Base-by-base conservation (phyloP, 768 basidiomycete species). In the Podaxis sp. region DNA sequence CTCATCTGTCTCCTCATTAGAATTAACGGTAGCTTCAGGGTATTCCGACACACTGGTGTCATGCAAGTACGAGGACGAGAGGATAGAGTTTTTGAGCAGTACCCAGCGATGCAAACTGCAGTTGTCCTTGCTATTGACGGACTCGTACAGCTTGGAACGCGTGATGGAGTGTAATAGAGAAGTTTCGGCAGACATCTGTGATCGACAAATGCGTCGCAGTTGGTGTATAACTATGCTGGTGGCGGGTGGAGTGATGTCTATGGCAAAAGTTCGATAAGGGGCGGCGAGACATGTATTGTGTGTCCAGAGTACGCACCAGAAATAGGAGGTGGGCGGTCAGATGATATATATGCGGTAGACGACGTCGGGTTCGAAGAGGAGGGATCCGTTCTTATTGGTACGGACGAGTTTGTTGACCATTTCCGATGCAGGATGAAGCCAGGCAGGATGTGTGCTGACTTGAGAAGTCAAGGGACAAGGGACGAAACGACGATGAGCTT, bases 371-470 rank as follows among this genome's bases (percentile, higher is more conserved):
- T 92, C 90, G 76, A 93, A 93, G 72, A 92, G 85, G 64, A 92
- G 84, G 77, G 89, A 88, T 81, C 91, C 90, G 89, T 91, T 88
- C 82, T 87, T 89, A 73, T 88, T 87, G 76, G 81, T 87, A 69
- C 88, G 89, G 73, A 86, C 80, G 74, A 87, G 86, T 86, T 87
- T 90, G 80, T 91, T 87, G 82, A 92, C 88, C 91, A 93, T 93
- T 82, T 76, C 78, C 76, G 78, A 71, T 73, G 68, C 57, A 66
- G 70, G 69, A 67, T 61, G 63, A 72, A 61, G 76, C 75, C 76
- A 75, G 76, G 71, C 66, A 74, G 74, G 70, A 76, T 76, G 77
- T 77, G 69, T 71, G 65, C 54, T 69, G 57, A 59, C 57, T 64
- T 52, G 42, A 28, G 59, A 39, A 68, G 74, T 67, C 62, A 52